phyloP scores from a whole-genome alignment of 148 eudicot species.

The Pouteria glomerata region DNA sequence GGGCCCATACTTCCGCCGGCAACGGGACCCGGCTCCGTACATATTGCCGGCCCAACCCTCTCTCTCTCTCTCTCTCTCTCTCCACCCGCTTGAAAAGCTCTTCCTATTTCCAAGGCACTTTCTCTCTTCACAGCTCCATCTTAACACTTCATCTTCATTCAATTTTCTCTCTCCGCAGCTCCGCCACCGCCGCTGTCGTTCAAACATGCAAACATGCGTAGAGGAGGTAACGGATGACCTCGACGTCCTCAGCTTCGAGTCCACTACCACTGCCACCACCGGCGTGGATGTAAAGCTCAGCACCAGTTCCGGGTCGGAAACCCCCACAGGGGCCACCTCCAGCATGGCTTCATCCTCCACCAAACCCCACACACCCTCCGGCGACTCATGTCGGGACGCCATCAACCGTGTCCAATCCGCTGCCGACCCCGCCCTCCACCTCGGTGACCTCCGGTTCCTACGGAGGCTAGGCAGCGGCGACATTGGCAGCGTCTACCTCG shows the following conservation, averaged over 20 bases:
- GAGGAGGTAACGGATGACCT: background rate
- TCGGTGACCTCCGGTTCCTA: constrained; percentile 23
- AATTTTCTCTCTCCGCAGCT: no score
- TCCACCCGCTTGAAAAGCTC: no score
- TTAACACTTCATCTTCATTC: no score
- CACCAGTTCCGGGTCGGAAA: no score
- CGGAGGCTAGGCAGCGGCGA: constrained; percentile 32
- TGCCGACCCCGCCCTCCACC: background rate
- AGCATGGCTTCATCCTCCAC: no score
- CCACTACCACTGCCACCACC: constrained; percentile 10
- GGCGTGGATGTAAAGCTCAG: constrained; percentile 2
- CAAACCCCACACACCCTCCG: constrained; percentile 9
- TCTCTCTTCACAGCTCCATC: no score
- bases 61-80: background rate
- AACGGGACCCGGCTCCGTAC: background rate
- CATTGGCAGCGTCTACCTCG: constrained; percentile 33
- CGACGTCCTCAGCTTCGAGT: constrained; percentile 10
- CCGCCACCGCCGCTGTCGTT: no score
- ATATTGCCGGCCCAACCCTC: constrained; percentile 1
- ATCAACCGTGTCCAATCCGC: constrained; percentile 3
- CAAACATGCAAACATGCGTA: background rate
- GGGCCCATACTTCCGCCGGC: constrained; percentile 21
- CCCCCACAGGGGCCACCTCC: no score
- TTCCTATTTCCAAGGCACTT: no score
- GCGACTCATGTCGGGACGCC: constrained; percentile 13